Conservation (phyloP, 148 eudicot genomes). For the Dysphania ambrosioides region DNA sequence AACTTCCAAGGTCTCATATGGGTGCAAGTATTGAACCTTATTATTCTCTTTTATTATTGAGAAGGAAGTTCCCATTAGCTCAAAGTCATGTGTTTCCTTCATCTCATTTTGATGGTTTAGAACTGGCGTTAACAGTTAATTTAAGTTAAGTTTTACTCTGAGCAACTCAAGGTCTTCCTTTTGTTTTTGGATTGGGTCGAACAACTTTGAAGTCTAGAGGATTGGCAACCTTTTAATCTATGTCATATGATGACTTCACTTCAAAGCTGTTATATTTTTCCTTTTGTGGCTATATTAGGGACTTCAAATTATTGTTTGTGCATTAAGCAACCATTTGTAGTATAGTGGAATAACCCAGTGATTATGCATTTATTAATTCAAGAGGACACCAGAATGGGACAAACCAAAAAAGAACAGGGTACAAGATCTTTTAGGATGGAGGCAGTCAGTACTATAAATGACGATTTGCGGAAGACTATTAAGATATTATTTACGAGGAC, state of each 20-base stretch:
- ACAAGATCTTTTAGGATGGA: too few relatives aligned
- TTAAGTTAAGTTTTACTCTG: background rate
- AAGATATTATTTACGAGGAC: background rate
- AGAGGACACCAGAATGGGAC: too few relatives aligned
- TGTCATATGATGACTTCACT: too few relatives aligned
- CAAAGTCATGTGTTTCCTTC: background rate
- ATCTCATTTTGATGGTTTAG: background rate
- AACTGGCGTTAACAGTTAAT: background rate
- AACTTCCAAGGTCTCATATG: background rate
- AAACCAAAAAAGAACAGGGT: too few relatives aligned
- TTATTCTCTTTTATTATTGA: background rate
- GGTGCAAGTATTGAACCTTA: background rate
- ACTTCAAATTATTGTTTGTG: background rate
- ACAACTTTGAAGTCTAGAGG: background rate
- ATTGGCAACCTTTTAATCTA: background rate
- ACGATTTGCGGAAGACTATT: too few relatives aligned
- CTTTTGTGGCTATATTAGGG: background rate
- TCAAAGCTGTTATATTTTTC: background rate
- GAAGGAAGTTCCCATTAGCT: background rate
- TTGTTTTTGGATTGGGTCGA: too few relatives aligned
- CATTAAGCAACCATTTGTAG: background rate
- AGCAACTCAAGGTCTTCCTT: background rate
- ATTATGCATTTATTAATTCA: too few relatives aligned
- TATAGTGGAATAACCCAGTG: too few relatives aligned
- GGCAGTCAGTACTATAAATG: too few relatives aligned